Conservation (phyloP, 2,329 filamentous ascomycete genomes). For the Pestalotiopsis sp. region DNA sequence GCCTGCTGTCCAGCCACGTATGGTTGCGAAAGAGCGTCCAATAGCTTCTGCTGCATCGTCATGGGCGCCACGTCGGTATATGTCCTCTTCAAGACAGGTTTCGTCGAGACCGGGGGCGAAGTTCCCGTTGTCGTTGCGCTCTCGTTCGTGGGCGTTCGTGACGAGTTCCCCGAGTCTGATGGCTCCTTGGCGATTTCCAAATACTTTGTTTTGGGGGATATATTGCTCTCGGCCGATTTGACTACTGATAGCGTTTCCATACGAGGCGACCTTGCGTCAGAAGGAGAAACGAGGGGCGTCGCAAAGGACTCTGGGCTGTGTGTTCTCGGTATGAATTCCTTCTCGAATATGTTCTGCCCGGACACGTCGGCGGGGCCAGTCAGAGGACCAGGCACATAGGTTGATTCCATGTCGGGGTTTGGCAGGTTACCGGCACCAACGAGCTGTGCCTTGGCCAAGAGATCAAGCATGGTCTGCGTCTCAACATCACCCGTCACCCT, state of each 20-base stretch:
- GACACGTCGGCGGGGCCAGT: conserved; percentile 78
- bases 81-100: conserved; percentile 77
- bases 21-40: conserved; percentile 83
- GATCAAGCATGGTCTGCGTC: conserved; percentile 86
- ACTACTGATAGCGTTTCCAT: not conserved
- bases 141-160: conserved; percentile 57
- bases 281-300: conserved; percentile 37
- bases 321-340: conserved; percentile 66
- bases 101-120: conserved; percentile 58
- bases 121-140: conserved; percentile 53
- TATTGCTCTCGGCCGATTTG: not conserved
- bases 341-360: conserved; percentile 82
- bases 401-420: conserved; percentile 45
- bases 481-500: conserved; percentile 82
- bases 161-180: conserved; percentile 50
- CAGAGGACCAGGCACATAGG: conserved; percentile 61
- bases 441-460: conserved; percentile 79
- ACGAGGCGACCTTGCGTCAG: conserved; percentile 3
- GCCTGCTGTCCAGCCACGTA: conserved; percentile 59
- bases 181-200: conserved; percentile 21
- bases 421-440: conserved; percentile 68
- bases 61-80: conserved; percentile 80
- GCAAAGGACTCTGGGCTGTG: conserved; percentile 51
- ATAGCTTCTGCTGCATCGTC: conserved; percentile 77
- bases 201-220: conserved; percentile 14